Conservation (phyloP, 2,329 filamentous ascomycete genomes). For the Colletotrichum limetticola region DNA sequence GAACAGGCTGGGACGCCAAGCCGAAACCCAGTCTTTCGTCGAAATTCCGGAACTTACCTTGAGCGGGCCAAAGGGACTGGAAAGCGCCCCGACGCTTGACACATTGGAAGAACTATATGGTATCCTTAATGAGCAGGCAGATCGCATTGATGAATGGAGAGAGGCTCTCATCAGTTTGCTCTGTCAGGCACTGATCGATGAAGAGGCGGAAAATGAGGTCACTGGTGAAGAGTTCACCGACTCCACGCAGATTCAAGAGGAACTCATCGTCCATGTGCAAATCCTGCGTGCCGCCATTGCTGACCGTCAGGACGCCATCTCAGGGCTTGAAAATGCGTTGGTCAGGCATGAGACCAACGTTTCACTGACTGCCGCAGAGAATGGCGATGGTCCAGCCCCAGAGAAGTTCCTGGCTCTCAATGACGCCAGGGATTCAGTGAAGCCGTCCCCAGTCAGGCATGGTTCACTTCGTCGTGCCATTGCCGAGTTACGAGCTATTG, state of each 20-base stretch:
- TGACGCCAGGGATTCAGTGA: slow-evolving; percentile 55
- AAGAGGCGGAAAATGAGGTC: slow-evolving; percentile 77
- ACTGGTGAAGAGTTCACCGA: slow-evolving; percentile 92
- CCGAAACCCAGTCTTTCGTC: slow-evolving; percentile 65
- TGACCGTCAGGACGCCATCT: slow-evolving; percentile 81
- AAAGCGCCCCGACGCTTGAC: slow-evolving; percentile 74
- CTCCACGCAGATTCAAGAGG: slow-evolving; percentile 88
- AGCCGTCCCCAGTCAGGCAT: slow-evolving; percentile 56
- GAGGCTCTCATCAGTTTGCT: slow-evolving; percentile 78
- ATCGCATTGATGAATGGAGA: slow-evolving; percentile 79
- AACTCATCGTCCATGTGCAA: slow-evolving; percentile 88
- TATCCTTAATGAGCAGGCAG: slow-evolving; percentile 77
- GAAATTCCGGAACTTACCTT: slow-evolving; percentile 69
- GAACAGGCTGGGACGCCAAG: slow-evolving; percentile 66
- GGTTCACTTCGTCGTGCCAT: slow-evolving; percentile 78
- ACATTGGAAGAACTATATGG: slow-evolving; percentile 73
- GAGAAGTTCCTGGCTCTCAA: slow-evolving; percentile 67
- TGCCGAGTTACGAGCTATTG: slow-evolving; percentile 74
- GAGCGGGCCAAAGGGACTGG: slow-evolving; percentile 71
- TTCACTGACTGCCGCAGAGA: slow-evolving; percentile 69
- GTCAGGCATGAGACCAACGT: slow-evolving; percentile 77
- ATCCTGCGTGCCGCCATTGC: slow-evolving; percentile 79
- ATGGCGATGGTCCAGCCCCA: slow-evolving; percentile 77
- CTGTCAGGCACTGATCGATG: slow-evolving; percentile 81
- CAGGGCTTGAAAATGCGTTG: slow-evolving; percentile 80